A percentile compares a stretch with the other conserved stretches of the same genome.
phyloP scores from a whole-genome alignment of 2,329 filamentous ascomycete species.

The Microsporum canis region DNA sequence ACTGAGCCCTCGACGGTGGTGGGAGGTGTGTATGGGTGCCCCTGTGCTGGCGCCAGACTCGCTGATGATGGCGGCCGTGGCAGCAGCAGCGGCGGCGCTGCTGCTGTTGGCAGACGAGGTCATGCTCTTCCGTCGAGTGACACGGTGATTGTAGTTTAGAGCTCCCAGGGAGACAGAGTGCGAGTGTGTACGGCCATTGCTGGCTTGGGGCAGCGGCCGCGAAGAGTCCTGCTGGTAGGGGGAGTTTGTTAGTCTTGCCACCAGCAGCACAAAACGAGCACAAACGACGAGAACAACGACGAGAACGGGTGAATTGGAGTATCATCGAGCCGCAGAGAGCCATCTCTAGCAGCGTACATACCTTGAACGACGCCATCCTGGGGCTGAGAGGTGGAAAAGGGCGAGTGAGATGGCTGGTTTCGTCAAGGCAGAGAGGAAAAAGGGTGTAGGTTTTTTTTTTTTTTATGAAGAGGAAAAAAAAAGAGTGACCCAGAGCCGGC shows the following conservation, averaged over 20 bases:
- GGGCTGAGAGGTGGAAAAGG: neutral
- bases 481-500: neutral
- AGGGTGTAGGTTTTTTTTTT: neutral
- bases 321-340: neutral
- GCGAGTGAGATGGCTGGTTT: neutral
- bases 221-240: conserved; percentile 27
- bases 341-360: neutral
- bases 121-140: conserved; percentile 90
- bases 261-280: too few species aligned
- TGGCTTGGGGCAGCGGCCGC: conserved; percentile 54
- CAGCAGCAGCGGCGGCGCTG: conserved; percentile 44
- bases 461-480: neutral
- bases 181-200: conserved; percentile 62
- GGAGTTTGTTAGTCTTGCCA: neutral
- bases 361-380: conserved; percentile 10
- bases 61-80: conserved; percentile 53
- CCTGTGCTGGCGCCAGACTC: conserved; percentile 49
- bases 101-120: conserved; percentile 62
- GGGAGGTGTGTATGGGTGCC: conserved; percentile 43
- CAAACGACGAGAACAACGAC: neutral
- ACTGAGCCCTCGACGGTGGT: conserved; percentile 43
- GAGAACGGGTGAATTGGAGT: neutral
- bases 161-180: conserved; percentile 68
- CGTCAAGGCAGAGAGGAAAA: neutral
- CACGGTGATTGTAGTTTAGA: conserved; percentile 69